Base-by-base conservation (phyloP, 805 yeast genomes). In the Ogataea parapolymorpha region DNA sequence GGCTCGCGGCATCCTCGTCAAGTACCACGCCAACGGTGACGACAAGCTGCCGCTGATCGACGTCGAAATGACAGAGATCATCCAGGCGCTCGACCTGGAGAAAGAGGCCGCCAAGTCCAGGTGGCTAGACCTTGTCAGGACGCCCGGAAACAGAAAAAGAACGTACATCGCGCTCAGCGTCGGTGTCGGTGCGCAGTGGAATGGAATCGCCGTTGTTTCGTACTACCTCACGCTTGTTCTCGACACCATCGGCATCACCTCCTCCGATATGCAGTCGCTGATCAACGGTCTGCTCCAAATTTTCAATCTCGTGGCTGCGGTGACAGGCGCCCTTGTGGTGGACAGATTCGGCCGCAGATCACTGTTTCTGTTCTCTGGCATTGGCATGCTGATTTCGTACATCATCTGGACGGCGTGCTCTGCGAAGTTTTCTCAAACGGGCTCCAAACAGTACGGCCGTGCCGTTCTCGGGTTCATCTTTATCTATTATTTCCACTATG, bases 251-350 rank as follows among this genome's bases (percentile, higher is more conserved):
- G 82, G 83, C 43, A 70, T 76, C 49, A 74, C 75, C 36, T 64
- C 65, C 12, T 61, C 70, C 15, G 57, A 57, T n/a, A 59, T 58
- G 41, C 77, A 77, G 58, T 66, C 76, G 35, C 58, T 70, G 39
- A 72, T 76, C 53, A 77, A 77, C 55, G 79, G 75, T 33, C 66
- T 70, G 36, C 62, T 76, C 44, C 72, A 67, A 68, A 61, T 71
- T 41, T 75, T 66, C 56, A 72, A 73, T 58, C 68, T 71, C 41
- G 53, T 62, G 35, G 52, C 58, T 36, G 58, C 69, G 8, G 48
- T 59, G 26, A 35, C 53, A 12, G 58, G 59, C 39, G 62, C 66
- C 26, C 45, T 62, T 39, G 44, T 58, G 35, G 61, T 61, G n/a
- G 59, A 59, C 37, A 39, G 23, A 22, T 45, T 68, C 32, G 66